Evolutionary conservation across 2,329 filamentous ascomycete species (phyloP).

Genomic region (Xylaria hypoxylon): DNA sequence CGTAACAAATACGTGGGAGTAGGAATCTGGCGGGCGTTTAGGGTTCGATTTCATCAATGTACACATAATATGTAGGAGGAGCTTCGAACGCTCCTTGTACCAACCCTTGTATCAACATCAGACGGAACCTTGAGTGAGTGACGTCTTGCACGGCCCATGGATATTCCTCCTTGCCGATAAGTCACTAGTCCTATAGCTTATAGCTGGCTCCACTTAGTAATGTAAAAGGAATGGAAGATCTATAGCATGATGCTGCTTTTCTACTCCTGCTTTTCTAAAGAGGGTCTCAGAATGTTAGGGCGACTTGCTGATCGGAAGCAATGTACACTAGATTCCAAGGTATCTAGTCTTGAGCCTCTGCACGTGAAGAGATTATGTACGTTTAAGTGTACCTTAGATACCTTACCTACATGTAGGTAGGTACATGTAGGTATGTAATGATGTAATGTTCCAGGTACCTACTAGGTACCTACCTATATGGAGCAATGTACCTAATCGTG

Average conservation of each 20-base stretch:
- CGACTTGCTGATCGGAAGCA: too few relatives aligned
- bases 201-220: not conserved
- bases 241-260: not conserved
- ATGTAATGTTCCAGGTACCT: too few relatives aligned
- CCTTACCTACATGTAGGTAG: too few relatives aligned
- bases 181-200: not conserved
- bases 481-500: too few relatives aligned
- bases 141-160: not conserved
- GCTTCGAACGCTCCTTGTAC: not conserved
- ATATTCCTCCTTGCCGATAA: not conserved
- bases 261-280: too few relatives aligned
- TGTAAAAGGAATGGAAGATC: not conserved
- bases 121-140: not conserved
- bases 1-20: slow-evolving; percentile 13
- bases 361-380: too few relatives aligned
- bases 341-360: too few relatives aligned
- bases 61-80: not conserved
- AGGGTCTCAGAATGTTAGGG: too few relatives aligned
- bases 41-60: not conserved
- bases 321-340: too few relatives aligned
- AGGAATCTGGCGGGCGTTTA: slow-evolving; percentile 10
- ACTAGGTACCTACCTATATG: too few relatives aligned
- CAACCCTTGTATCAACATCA: not conserved
- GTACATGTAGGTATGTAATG: too few relatives aligned
- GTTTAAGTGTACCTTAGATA: too few relatives aligned